A percentile compares a stretch with the other conserved stretches of the same genome.
phyloP scores from a whole-genome alignment of 2,329 filamentous ascomycete genomes.

The Lachnellula suecica region DNA sequence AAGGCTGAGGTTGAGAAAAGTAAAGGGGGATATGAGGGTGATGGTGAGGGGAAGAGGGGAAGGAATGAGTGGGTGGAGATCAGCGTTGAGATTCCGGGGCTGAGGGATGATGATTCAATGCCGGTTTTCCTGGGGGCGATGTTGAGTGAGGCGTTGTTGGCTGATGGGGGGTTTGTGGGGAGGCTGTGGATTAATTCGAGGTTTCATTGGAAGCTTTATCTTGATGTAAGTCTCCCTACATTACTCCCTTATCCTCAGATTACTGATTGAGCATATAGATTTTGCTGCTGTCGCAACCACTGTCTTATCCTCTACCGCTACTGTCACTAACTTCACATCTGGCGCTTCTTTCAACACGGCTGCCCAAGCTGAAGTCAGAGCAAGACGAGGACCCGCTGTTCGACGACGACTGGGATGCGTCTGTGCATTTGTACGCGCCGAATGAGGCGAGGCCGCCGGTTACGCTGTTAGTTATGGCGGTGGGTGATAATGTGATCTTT shows the following conservation, averaged over 20 bases:
- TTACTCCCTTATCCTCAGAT: not conserved
- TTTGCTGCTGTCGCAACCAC: constrained; percentile 85
- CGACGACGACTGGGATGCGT: constrained; percentile 94
- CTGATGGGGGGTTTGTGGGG: constrained; percentile 66
- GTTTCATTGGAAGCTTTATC: constrained; percentile 95
- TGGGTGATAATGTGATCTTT: constrained; percentile 88
- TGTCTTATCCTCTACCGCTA: constrained; percentile 90
- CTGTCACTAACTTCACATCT: constrained; percentile 92
- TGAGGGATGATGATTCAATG: constrained; percentile 85
- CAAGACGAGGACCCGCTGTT: constrained; percentile 95
- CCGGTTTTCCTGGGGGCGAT: constrained; percentile 87
- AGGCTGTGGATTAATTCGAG: constrained; percentile 83
- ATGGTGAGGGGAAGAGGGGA: constrained; percentile 45
- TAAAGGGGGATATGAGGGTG: constrained; percentile 29
- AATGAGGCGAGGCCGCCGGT: constrained; percentile 68
- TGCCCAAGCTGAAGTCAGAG: constrained; percentile 84
- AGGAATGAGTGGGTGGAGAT: constrained; percentile 81
- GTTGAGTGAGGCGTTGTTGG: constrained; percentile 82
- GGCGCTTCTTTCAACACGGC: constrained; percentile 81
- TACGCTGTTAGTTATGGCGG: constrained; percentile 84
- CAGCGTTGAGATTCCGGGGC: constrained; percentile 86
- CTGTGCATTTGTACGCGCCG: constrained; percentile 67
- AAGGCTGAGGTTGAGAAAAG: constrained; percentile 92
- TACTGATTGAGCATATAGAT: constrained; percentile 56
- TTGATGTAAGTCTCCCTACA: constrained; percentile 68